Evolutionary conservation across 1,284 basidiomycete species (phyloP).

Genomic region (Fistulina hepatica): DNA sequence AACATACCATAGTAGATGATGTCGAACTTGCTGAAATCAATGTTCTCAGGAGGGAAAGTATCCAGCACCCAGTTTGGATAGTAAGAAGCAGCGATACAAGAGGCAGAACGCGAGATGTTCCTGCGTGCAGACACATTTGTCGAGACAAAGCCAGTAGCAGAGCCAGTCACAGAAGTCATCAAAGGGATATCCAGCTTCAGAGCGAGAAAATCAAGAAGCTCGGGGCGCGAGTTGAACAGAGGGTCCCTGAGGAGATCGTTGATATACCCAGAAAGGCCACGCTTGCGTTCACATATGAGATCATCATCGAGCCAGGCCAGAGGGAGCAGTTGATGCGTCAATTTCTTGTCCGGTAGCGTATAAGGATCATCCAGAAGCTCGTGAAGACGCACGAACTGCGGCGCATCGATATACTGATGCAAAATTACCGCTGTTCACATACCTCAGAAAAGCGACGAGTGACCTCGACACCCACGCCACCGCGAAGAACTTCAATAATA

Average conservation of each 20-base stretch:
- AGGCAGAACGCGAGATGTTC: slow-evolving; percentile 14
- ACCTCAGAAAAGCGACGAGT: slow-evolving; percentile 42
- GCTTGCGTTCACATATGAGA: slow-evolving; percentile 41
- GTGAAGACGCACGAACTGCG: slow-evolving; percentile 34
- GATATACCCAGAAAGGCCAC: slow-evolving; percentile 34
- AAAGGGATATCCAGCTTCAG: slow-evolving; percentile 21
- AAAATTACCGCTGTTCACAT: slow-evolving; percentile 8
- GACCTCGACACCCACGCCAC: slow-evolving; percentile 26
- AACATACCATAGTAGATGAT: slow-evolving; percentile 51
- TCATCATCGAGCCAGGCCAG: slow-evolving; percentile 43
- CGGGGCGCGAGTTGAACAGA: slow-evolving; percentile 23
- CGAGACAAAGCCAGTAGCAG: too few species aligned
- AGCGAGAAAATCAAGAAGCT: slow-evolving; percentile 33
- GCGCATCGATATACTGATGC: slow-evolving; percentile 1
- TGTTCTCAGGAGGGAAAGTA: slow-evolving; percentile 46
- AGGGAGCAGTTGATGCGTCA: slow-evolving; percentile 36
- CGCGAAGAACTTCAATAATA: slow-evolving; percentile 26
- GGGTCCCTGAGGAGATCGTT: slow-evolving; percentile 26
- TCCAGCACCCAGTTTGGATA: slow-evolving; percentile 57
- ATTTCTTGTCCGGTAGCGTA: slow-evolving; percentile 38
- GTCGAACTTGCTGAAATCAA: slow-evolving; percentile 65
- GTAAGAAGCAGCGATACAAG: slow-evolving; percentile 37
- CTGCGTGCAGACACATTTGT: too few species aligned
- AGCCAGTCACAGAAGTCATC: too few species aligned
- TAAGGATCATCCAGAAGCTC: slow-evolving; percentile 27